These are phyloP conservation scores for Hygrocybe punicea DNA, from an alignment of 768 basidiomycete genomes.

Conservation along the genomic window DNA sequence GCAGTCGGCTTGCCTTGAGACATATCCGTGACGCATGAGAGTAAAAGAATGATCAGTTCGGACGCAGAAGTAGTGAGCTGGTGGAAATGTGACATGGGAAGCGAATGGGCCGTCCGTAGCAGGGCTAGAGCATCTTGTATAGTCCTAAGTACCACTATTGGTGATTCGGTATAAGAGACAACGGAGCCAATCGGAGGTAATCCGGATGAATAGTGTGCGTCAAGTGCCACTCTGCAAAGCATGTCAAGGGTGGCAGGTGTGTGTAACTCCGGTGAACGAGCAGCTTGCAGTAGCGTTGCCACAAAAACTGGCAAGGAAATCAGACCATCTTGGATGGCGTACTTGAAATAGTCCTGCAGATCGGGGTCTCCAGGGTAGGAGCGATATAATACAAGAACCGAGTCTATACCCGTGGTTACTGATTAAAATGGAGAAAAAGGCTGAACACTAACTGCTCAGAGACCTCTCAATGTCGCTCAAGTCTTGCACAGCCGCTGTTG, in stretches of 20 bases:
- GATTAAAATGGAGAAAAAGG: not conserved
- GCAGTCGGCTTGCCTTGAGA: conserved; percentile 39
- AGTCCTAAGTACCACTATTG: conserved; percentile 48
- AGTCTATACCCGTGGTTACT: conserved; percentile 43
- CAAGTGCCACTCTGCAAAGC: conserved; percentile 63
- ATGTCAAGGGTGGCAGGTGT: conserved; percentile 63
- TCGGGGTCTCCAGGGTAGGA: conserved; percentile 67
- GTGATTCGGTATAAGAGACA: conserved; percentile 48
- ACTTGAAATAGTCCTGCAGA: conserved; percentile 62
- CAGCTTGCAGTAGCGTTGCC: conserved; percentile 62
- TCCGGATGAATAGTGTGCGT: conserved; percentile 59
- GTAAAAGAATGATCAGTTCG: conserved; percentile 58
- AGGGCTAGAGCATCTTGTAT: conserved; percentile 61
- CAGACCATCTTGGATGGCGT: conserved; percentile 53
- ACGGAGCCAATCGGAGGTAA: conserved; percentile 52
- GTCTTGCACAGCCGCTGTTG: not conserved
- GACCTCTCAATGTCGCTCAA: conserved; percentile 49
- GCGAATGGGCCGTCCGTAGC: conserved; percentile 52
- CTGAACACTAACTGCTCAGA: conserved; percentile 55
- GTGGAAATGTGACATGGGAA: conserved; percentile 57
- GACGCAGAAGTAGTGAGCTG: conserved; percentile 56
- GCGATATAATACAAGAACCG: conserved; percentile 63
- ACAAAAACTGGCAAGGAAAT: conserved; percentile 60
- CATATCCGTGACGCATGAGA: conserved; percentile 58
- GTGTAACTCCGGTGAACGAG: conserved; percentile 61